These are phyloP conservation scores for Acaromyces ingoldii DNA, from an alignment of 1,284 basidiomycete species.

Conservation along the genomic window DNA sequence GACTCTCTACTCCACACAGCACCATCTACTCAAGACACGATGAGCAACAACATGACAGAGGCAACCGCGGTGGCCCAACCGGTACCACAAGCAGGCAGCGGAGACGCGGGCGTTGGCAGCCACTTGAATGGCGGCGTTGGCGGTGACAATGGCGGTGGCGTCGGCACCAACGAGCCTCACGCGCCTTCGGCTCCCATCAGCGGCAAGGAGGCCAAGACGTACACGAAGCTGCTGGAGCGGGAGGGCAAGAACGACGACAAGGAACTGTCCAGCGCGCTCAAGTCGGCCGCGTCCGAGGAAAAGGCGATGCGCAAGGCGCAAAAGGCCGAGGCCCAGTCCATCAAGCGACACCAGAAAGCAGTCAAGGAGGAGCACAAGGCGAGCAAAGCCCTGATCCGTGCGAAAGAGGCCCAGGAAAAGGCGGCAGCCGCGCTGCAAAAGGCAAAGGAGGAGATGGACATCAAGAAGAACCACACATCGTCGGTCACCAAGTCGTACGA, in stretches of 20 bases:
- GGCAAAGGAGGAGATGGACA: neutral
- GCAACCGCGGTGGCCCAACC: too few species aligned
- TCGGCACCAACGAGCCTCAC: too few species aligned
- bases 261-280: neutral
- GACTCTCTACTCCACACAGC: too few species aligned
- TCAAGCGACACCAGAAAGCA: neutral
- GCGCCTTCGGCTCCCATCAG: too few species aligned
- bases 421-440: neutral
- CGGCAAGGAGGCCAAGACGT: constrained; percentile 26
- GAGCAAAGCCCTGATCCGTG: neutral
- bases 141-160: too few species aligned
- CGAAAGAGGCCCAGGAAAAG: neutral
- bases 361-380: neutral
- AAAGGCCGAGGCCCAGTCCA: neutral
- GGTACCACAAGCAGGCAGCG: too few species aligned
- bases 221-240: constrained; percentile 21
- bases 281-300: neutral
- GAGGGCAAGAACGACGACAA: neutral
- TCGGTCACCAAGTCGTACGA: neutral
- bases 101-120: too few species aligned
- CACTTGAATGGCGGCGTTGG: too few species aligned
- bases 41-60: too few species aligned
- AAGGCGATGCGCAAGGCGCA: neutral
- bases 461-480: neutral
- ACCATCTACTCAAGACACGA: too few species aligned